Evolutionary conservation across 2,329 filamentous ascomycete genomes (phyloP).

Genomic region (Xylariomycetidae sp.): DNA sequence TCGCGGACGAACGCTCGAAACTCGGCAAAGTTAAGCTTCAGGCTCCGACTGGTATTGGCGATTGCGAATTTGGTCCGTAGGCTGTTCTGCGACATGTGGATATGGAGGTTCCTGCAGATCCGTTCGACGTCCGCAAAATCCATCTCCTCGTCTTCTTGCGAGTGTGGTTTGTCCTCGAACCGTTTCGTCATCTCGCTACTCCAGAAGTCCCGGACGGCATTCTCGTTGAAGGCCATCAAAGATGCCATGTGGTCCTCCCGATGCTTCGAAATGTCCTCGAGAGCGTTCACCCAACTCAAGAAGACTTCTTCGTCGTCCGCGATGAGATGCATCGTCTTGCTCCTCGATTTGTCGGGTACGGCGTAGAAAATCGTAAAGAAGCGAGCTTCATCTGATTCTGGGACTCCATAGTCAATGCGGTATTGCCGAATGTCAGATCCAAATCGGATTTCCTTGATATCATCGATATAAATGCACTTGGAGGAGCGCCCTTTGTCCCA

Average conservation of each 20-base stretch:
- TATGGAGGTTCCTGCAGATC: constrained; percentile 84
- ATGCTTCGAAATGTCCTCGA: constrained; percentile 79
- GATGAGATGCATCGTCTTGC: constrained; percentile 83
- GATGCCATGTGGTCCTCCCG: constrained; percentile 87
- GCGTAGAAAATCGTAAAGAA: constrained; percentile 92
- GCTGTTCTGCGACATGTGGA: constrained; percentile 75
- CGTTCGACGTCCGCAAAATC: constrained; percentile 73
- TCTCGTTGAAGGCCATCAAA: constrained; percentile 77
- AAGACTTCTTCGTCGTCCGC: constrained; percentile 68
- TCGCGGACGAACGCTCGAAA: constrained; percentile 79
- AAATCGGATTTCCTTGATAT: constrained; percentile 84
- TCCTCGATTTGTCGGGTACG: constrained; percentile 70
- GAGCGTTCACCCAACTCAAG: constrained; percentile 73
- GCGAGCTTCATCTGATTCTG: constrained; percentile 58
- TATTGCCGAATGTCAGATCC: constrained; percentile 84
- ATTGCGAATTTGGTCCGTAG: constrained; percentile 68
- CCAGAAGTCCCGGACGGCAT: constrained; percentile 81
- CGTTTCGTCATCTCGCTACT: constrained; percentile 72
- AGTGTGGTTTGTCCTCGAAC: constrained; percentile 45
- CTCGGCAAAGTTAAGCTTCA: constrained; percentile 68
- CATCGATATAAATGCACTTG: constrained; percentile 89
- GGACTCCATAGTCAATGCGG: constrained; percentile 71
- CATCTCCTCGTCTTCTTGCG: constrained; percentile 60
- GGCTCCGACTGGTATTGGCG: constrained; percentile 59
- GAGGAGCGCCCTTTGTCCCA: constrained; percentile 76